phyloP scores from a whole-genome alignment of 768 basidiomycete species.

The Pisolithus tinctorius region DNA sequence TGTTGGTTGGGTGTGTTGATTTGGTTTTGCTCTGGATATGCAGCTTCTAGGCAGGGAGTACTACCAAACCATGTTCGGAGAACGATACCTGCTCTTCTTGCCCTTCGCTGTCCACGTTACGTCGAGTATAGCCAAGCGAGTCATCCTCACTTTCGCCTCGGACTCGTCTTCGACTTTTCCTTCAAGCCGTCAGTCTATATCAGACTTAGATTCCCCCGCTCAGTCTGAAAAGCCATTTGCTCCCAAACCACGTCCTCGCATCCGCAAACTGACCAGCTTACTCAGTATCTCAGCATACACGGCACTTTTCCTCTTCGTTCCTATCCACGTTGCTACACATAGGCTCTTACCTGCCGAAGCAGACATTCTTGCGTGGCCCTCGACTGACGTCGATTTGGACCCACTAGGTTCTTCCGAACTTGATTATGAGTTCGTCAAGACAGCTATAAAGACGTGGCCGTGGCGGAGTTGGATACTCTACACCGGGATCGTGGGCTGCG shows the following conservation, averaged over 20 bases:
- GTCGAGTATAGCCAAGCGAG: background rate
- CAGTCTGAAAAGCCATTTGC: background rate
- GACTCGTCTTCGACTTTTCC: background rate
- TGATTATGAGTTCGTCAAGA: slow-evolving; percentile 79
- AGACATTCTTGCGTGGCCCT: slow-evolving; percentile 27
- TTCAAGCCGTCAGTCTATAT: background rate
- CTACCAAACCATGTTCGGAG: slow-evolving; percentile 68
- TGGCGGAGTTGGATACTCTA: slow-evolving; percentile 58
- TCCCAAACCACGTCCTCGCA: slow-evolving; percentile 35
- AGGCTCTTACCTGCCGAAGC: slow-evolving; percentile 47
- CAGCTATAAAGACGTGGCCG: slow-evolving; percentile 58
- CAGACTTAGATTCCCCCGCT: background rate
- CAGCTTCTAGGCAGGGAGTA: slow-evolving; percentile 81
- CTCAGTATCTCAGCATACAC: slow-evolving; percentile 56
- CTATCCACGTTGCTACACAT: slow-evolving; percentile 37
- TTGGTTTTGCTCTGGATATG: background rate
- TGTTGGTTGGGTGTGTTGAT: background rate
- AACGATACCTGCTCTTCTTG: slow-evolving; percentile 58
- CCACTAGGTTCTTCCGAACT: slow-evolving; percentile 65
- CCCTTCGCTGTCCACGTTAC: slow-evolving; percentile 39
- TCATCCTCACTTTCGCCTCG: background rate
- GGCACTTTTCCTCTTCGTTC: slow-evolving; percentile 38
- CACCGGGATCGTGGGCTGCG: slow-evolving; percentile 48
- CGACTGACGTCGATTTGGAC: background rate
- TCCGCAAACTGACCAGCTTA: no score